Evolutionary conservation across 345 rosid species (phyloP).

Genomic region (Citrus medica): DNA sequence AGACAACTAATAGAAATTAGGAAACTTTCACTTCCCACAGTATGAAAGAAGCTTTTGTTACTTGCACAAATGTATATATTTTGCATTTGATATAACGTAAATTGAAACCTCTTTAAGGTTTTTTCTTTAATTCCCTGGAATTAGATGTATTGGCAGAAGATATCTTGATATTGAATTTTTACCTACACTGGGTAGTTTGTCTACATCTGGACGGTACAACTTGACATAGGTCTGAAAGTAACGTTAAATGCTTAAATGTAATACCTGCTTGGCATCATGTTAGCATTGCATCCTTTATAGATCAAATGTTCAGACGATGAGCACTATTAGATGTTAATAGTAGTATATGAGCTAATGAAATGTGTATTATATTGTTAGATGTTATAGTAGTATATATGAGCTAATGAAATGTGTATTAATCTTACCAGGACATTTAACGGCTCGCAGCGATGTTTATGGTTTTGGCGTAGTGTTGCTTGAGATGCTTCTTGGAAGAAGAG

Average conservation of each 20-base stretch:
- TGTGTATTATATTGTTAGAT: neutral
- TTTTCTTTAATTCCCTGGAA: neutral
- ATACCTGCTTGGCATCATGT: neutral
- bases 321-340: too few species aligned
- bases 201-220: neutral
- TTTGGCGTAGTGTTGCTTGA: constrained; percentile 94
- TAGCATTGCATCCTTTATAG: neutral
- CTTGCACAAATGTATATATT: neutral
- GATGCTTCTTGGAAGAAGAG: constrained; percentile 93
- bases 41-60: neutral
- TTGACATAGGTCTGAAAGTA: neutral
- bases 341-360: constrained; percentile 5
- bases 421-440: constrained; percentile 84
- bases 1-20: neutral
- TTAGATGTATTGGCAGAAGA: neutral
- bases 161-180: neutral
- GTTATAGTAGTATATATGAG: neutral
- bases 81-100: neutral
- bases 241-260: neutral
- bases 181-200: neutral
- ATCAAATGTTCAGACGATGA: neutral
- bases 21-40: neutral
- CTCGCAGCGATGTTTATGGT: constrained; percentile 95
- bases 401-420: constrained; percentile 10
- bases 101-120: neutral